Evolutionary conservation across 352 stramenopile species (phyloP).

Genomic region (Phytophthora aleatoria): DNA sequence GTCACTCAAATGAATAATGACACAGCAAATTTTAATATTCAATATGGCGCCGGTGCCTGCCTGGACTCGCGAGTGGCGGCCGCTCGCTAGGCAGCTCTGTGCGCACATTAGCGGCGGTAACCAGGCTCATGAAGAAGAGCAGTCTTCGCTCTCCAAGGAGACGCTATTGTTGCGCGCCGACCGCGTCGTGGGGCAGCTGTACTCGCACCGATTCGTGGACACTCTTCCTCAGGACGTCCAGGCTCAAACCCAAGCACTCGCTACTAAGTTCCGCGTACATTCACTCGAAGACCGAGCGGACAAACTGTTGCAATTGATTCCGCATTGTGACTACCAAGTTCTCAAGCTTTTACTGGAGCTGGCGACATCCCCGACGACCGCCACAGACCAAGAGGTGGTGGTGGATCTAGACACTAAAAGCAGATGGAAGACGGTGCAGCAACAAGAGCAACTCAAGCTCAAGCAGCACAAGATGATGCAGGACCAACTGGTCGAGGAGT

Average conservation of each 20-base stretch:
- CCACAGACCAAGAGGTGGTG: constrained; percentile 38
- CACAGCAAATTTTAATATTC: not conserved
- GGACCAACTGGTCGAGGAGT: constrained; percentile 51
- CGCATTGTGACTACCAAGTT: constrained; percentile 45
- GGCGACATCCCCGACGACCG: constrained; percentile 48
- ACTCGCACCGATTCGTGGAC: constrained; percentile 57
- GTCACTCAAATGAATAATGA: constrained; percentile 20
- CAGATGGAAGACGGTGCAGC: constrained; percentile 24
- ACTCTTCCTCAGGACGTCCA: constrained; percentile 52
- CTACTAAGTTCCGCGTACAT: constrained; percentile 62
- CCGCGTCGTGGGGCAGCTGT: constrained; percentile 54
- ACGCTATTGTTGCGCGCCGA: constrained; percentile 45
- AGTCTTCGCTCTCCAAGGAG: constrained; percentile 22
- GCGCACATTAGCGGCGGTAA: constrained; percentile 19
- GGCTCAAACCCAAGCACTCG: constrained; percentile 43
- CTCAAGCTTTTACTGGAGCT: constrained; percentile 71
- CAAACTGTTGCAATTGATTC: constrained; percentile 40
- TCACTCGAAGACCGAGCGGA: constrained; percentile 48
- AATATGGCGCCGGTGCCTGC: constrained; percentile 38
- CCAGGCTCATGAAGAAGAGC: not conserved
- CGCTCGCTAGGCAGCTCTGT: constrained; percentile 56
- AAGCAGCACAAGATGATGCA: constrained; percentile 26
- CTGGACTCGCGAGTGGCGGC: constrained; percentile 71
- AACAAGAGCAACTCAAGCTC: constrained; percentile 27
- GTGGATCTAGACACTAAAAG: constrained; percentile 31